Base-by-base conservation (phyloP, 2,329 filamentous ascomycete genomes). In the Thermoascus crustaceus region DNA sequence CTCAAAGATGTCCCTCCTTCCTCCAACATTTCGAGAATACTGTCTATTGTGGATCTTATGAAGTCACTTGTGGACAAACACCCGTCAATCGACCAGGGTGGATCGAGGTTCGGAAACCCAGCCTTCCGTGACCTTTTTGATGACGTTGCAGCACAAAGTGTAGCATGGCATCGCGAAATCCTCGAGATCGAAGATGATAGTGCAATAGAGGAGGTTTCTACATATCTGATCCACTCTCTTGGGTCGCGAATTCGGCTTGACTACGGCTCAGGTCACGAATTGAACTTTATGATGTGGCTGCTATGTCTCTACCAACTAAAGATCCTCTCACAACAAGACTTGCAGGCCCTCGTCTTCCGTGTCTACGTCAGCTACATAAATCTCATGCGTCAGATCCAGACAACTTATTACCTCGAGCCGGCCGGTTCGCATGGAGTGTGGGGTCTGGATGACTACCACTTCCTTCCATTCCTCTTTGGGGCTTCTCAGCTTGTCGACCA, bases 401-500 rank as follows among this genome's bases (percentile, higher is more conserved):
- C 78, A 44, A 85, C 86, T 3, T 98, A 98, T 64, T 98, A 98
- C 54, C 79, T 98, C 33, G 91, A 98, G 54, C 91, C 91, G 2
- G 91, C 91, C 0, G 91, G 91, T 9, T 95, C 89, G 1, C 91
- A 98, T 58, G 91, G 91, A 25, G 91, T 98, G 16, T 98, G 91
- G 91, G 91, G 91, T 11, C 69, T 98, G 2, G 91, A 98, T 53
- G 91, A 98, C 60, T 95, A 98, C 63, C 88, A 93, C 48, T 98
- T 98, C 63, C 68, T 95, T 1, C 91, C 93, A 0, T 98, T 96
- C 57, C 75, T 98, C 8, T 93, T 96, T 45, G 91, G 91, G 13
- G 87, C 91, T 22, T 82, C 87, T 16, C 93, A 98, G 62, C 74
- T 95, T 11, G 69, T 91, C 10, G 77, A 85, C 44, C 91, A 98